These are phyloP conservation scores for Stephanodiscus triporus DNA, from an alignment of 108 stramenopile species.

Conservation along the genomic window DNA sequence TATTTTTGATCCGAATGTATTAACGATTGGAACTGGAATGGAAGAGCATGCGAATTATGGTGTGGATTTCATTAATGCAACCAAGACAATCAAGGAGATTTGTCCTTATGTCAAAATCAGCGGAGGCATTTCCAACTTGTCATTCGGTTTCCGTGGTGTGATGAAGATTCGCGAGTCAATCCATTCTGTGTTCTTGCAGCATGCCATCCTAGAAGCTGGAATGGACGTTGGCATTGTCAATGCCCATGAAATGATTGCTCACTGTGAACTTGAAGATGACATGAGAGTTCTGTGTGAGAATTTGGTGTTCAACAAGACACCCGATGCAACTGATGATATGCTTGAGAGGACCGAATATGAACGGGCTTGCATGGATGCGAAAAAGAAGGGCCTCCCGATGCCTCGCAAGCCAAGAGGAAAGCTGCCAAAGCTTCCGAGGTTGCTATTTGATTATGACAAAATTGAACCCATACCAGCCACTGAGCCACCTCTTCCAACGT, in stretches of 20 bases:
- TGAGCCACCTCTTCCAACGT: conserved; percentile 89
- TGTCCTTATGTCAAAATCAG: conserved; percentile 97
- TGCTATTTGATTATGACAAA: conserved; percentile 82
- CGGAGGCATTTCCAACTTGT: conserved; percentile 98
- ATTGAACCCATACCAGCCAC: conserved; percentile 66
- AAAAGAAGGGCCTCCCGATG: conserved; percentile 27
- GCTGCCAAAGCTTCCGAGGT: conserved; percentile 57
- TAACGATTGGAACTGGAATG: conserved; percentile 98
- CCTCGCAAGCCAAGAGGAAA: conserved; percentile 55
- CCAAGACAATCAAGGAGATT: conserved; percentile 93
- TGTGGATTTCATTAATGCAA: conserved; percentile 97
- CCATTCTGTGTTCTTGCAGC: conserved; percentile 96
- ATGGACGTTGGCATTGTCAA: conserved; percentile 99
- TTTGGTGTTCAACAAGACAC: conserved; percentile 78
- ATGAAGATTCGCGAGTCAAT: conserved; percentile 98
- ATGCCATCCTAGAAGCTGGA: conserved; percentile 92
- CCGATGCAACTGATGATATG: conserved; percentile 94
- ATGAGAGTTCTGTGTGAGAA: conserved; percentile 86
- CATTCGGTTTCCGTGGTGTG: conserved; percentile 98
- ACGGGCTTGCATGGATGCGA: conserved; percentile 19
- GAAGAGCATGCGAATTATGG: conserved; percentile 98
- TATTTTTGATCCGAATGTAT: conserved; percentile 98
- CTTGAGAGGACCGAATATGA: conserved; percentile 55
- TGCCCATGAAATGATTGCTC: conserved; percentile 89
- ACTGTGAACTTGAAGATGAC: conserved; percentile 88